Base-by-base conservation (phyloP, 371 early-diverging fungal species). In the Lichtheimia corymbifera region DNA sequence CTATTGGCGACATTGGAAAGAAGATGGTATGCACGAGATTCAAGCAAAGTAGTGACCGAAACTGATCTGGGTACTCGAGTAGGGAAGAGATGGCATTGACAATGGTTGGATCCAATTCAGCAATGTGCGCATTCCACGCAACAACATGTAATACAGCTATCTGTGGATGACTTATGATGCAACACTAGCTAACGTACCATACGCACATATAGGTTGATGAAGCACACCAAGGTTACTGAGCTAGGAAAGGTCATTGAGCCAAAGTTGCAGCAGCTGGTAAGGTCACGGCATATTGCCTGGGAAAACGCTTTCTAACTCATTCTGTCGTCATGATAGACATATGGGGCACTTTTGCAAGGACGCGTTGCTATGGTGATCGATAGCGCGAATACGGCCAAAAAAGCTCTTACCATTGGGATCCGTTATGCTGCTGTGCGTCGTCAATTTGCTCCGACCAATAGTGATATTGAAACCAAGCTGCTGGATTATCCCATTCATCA, bases 401-500 rank as follows among this genome's bases (percentile, higher is more conserved):
- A 93, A 73, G 96, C 95, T 6, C 78, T 95, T 50, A 88, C 95
- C 42, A 92, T 96, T 61, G 96, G 94, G n/a, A 83, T 91, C 42
- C 91, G 96, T 53, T 96, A 96, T 64, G 93, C 92, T 60, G 92
- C 93, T 58, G 87, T 96, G 44, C 91, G 96, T 64, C 90, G 96
- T 44, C 95, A 95, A 74, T 96, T 96, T 69, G 76, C 77, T 15
- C 66, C 61, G 55, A 70, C 77, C 45, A 70, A 66, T 42, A 67
- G 75, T 18, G 73, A 73, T 42, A 57, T 74, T 7, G 96, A 96
- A 73, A 95, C 92, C 62, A 93, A 93, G 74, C 77, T 96, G 44
- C 76, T 96, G 49, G 95, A 96, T 70, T 96, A 96, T 64, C 87
- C 91, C 30, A 94, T 94, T 53, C 95, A 95, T 73, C 96, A 96